These are phyloP conservation scores for Solanum chacoense DNA, from an alignment of 305 asterid genomes.

Conservation along the genomic window DNA sequence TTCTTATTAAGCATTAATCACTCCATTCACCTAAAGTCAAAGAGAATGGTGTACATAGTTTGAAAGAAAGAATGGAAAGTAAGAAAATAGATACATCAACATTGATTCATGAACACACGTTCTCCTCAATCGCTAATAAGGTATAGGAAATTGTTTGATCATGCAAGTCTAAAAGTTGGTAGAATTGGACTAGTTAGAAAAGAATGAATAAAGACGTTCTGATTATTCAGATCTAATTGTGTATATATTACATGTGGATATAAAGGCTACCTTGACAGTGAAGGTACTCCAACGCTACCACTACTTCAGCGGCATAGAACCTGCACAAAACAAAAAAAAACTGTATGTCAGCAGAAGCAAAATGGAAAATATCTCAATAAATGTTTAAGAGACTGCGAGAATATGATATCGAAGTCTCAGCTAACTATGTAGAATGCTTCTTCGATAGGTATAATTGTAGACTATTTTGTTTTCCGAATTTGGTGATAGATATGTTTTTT, in stretches of 20 bases:
- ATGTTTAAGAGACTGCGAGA: background rate
- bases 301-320: conserved; percentile 89
- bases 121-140: background rate
- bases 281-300: conserved; percentile 94
- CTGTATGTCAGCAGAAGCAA: conserved; percentile 3
- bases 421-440: background rate
- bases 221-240: background rate
- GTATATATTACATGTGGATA: background rate
- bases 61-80: background rate
- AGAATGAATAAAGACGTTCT: background rate
- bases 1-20: background rate
- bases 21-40: background rate
- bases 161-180: background rate
- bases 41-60: background rate
- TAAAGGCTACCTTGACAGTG: conserved; percentile 79
- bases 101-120: background rate
- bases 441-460: background rate
- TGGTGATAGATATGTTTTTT: background rate
- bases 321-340: conserved; percentile 21
- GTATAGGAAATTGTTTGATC: background rate
- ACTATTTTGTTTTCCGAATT: background rate
- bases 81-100: background rate
- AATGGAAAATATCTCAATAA: background rate
- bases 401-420: background rate
- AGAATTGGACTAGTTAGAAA: background rate